A percentile compares a stretch with the other conserved stretches of the same genome.
Conservation (phyloP, 148 eudicot genomes). For the Persicaria maculosa region DNA sequence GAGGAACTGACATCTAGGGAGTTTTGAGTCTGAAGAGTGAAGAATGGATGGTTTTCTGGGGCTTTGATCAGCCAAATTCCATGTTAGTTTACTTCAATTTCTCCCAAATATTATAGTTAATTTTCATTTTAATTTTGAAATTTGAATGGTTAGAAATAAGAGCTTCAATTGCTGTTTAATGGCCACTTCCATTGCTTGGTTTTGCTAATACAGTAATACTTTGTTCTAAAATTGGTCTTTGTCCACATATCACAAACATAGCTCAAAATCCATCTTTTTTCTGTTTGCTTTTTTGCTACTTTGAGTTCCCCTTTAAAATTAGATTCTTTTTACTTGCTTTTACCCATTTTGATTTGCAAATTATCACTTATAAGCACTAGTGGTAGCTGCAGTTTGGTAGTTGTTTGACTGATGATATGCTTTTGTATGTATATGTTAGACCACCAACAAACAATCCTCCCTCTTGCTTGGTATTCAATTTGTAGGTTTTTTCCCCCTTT, state of each 20-base stretch:
- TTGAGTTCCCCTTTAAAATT: neutral
- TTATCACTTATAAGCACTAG: conserved; percentile 11
- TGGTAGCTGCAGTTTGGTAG: conserved; percentile 22
- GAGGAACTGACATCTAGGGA: neutral
- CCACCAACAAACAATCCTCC: neutral
- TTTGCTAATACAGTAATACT: neutral
- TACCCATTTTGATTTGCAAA: conserved; percentile 7
- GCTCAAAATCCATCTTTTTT: neutral
- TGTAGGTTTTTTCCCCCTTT: neutral
- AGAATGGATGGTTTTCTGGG: conserved; percentile 73
- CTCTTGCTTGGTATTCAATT: neutral
- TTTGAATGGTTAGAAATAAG: neutral
- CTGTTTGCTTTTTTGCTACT: neutral
- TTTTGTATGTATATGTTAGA: conserved; percentile 43
- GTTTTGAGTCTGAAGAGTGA: too few relatives aligned
- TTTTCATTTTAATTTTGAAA: neutral
- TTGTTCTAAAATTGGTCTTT: neutral
- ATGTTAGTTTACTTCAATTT: conserved; percentile 34
- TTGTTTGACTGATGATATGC: conserved; percentile 40
- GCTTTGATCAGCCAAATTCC: conserved; percentile 56
- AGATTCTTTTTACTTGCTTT: conserved; percentile 8
- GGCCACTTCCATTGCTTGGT: neutral
- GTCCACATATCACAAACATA: neutral
- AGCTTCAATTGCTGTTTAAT: neutral
- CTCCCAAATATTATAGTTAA: neutral